Evolutionary conservation across 2,329 filamentous ascomycete genomes (phyloP).

Genomic region (Didymella segeticola): DNA sequence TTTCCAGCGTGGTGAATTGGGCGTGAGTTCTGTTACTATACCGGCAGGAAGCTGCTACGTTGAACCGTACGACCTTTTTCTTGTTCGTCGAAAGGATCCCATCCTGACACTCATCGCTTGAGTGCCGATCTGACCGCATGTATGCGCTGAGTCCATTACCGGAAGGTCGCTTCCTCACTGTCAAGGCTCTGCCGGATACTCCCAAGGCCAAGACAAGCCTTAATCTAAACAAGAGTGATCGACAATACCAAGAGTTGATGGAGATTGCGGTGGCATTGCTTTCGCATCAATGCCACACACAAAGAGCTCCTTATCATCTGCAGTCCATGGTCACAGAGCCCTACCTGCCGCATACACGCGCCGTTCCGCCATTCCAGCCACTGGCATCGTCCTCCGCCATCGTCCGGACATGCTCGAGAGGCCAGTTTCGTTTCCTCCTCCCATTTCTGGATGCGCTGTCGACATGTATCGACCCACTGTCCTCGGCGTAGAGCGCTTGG

Average conservation of each 20-base stretch:
- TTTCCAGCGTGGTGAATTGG: background rate
- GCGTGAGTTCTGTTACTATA: no score
- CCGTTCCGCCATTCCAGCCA: conserved; percentile 5
- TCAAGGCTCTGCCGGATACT: conserved; percentile 2
- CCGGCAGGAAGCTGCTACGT: no score
- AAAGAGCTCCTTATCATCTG: conserved; percentile 29
- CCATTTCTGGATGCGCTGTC: conserved; percentile 13
- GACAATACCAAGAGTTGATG: conserved; percentile 22
- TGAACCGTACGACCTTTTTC: no score
- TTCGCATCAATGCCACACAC: conserved; percentile 20
- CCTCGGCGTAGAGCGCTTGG: conserved; percentile 23
- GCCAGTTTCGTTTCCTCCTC: conserved; percentile 15
- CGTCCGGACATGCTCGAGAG: conserved; percentile 17
- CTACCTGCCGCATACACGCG: conserved; percentile 27
- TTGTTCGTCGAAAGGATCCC: background rate
- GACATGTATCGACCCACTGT: conserved; percentile 26
- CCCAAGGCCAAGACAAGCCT: conserved; percentile 27
- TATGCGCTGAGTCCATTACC: background rate
- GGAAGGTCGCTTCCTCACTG: background rate
- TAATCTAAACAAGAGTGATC: conserved; percentile 38
- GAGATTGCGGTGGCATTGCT: conserved; percentile 24
- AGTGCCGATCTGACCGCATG: no score
- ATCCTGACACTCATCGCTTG: background rate
- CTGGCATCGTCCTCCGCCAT: conserved; percentile 6
- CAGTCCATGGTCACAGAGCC: conserved; percentile 1